Percentiles rank a stretch among this genome's conserved stretches.
Evolutionary conservation across 1,284 basidiomycete species (phyloP).

Genomic region (Tilletia horrida): DNA sequence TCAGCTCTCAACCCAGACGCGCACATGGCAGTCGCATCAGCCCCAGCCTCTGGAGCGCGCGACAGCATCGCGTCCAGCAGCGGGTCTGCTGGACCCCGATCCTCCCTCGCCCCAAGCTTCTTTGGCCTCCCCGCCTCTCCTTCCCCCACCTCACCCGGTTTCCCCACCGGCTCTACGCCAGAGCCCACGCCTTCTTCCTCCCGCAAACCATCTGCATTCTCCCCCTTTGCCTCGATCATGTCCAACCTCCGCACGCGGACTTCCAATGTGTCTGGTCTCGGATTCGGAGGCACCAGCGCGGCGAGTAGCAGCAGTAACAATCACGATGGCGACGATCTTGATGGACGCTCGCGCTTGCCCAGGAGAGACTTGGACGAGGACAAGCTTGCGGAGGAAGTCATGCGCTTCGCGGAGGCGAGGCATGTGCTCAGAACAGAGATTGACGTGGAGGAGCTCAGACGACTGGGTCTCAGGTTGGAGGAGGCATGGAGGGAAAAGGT

Average conservation of each 20-base stretch:
- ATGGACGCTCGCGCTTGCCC: constrained; percentile 22
- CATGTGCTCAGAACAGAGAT: constrained; percentile 30
- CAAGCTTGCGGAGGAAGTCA: constrained; percentile 27
- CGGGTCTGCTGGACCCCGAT: background rate
- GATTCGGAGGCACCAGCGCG: too few relatives aligned
- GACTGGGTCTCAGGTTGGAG: constrained; percentile 30
- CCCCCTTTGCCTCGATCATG: constrained; percentile 13
- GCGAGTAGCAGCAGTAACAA: background rate
- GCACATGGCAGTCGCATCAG: constrained; percentile 1
- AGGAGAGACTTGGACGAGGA: constrained; percentile 29
- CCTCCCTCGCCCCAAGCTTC: constrained; percentile 10
- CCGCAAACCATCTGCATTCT: constrained; percentile 11
- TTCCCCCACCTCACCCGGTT: background rate
- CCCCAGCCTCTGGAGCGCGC: background rate
- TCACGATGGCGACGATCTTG: background rate
- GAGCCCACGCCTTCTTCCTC: background rate
- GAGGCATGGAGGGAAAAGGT: constrained; percentile 28
- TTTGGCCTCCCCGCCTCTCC: background rate
- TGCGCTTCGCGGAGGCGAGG: constrained; percentile 30
- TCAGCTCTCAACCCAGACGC: background rate
- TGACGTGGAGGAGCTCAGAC: constrained; percentile 23
- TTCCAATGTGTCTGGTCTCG: background rate
- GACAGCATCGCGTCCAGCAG: constrained; percentile 7
- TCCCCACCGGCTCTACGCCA: background rate
- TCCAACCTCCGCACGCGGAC: constrained; percentile 12